phyloP scores from a whole-genome alignment of 2,329 filamentous ascomycete species.

The Botryotinia calthae region DNA sequence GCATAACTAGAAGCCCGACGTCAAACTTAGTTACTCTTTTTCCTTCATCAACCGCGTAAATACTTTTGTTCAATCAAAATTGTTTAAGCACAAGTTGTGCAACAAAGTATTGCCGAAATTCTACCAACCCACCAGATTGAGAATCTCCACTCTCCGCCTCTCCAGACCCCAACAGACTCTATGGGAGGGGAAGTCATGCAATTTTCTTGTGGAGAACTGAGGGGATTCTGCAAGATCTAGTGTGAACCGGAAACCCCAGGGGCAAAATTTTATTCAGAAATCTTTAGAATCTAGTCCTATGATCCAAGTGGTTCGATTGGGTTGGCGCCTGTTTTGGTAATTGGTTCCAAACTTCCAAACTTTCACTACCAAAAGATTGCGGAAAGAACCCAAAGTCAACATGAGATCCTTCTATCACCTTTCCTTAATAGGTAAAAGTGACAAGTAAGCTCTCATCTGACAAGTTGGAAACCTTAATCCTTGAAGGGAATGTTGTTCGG shows the following conservation, averaged over 20 bases:
- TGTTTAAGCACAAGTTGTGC: conserved; percentile 5
- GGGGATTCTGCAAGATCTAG: conserved; percentile 9
- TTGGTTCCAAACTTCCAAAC: not conserved
- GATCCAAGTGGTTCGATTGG: not conserved
- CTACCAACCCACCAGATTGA: conserved; percentile 1
- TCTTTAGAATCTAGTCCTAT: not conserved
- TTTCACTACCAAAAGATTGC: not conserved
- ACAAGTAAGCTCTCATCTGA: not conserved
- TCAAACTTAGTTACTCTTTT: not conserved
- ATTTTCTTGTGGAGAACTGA: not conserved
- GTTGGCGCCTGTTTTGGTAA: not conserved
- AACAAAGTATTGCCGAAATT: conserved; percentile 3
- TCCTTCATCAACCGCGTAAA: not conserved
- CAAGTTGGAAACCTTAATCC: not conserved
- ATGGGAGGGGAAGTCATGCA: conserved; percentile 3
- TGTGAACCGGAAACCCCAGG: conserved; percentile 6
- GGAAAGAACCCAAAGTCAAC: not conserved
- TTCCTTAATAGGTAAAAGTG: conserved; percentile 13
- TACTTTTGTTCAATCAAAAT: not conserved
- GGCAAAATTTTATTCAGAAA: not conserved
- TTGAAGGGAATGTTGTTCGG: not conserved
- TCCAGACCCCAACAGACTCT: conserved; percentile 16
- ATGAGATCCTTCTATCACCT: conserved; percentile 4
- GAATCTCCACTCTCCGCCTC: conserved; percentile 10
- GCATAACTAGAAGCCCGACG: not conserved